Evolutionary conservation across 75 land plant genomes (phyloP).

Genomic region (Adiantum capillusveneris): DNA sequence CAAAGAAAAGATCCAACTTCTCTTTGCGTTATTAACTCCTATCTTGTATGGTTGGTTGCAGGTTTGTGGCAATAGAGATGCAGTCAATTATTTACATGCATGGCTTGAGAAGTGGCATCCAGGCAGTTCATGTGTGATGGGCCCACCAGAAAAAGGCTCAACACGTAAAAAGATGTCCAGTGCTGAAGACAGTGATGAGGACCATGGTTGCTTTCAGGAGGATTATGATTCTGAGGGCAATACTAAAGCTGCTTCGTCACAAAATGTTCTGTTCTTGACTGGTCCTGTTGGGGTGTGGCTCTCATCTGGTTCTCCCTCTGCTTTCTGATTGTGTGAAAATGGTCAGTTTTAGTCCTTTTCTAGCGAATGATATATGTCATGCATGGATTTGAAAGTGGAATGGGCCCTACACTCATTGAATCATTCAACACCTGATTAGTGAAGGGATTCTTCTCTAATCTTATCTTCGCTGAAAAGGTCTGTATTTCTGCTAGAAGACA

Average conservation of each 20-base stretch:
- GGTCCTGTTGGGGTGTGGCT: slow-evolving; percentile 85
- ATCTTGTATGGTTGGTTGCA: slow-evolving; percentile 13
- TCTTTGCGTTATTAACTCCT: too few species aligned
- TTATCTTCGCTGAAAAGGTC: too few species aligned
- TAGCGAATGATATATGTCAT: too few species aligned
- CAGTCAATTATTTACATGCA: slow-evolving; percentile 51
- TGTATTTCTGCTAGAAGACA: too few species aligned
- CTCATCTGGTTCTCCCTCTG: neutral
- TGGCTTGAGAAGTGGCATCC: slow-evolving; percentile 75
- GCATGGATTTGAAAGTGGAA: too few species aligned
- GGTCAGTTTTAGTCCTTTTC: too few species aligned
- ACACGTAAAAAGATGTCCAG: slow-evolving; percentile 11
- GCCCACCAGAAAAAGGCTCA: neutral
- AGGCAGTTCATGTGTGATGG: slow-evolving; percentile 10
- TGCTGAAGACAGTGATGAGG: slow-evolving; percentile 12
- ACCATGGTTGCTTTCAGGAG: slow-evolving; percentile 21
- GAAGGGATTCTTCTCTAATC: too few species aligned
- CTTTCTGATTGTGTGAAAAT: neutral
- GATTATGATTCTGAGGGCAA: slow-evolving; percentile 33
- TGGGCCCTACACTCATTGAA: too few species aligned
- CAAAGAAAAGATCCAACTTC: too few species aligned
- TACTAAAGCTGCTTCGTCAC: slow-evolving; percentile 28
- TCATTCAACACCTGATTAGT: too few species aligned
- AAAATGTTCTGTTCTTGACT: slow-evolving; percentile 69
- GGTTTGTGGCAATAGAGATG: slow-evolving; percentile 82